These are phyloP conservation scores for Phyllostachys edulis DNA, from an alignment of 176 grass and related monocot genomes.

Conservation along the genomic window DNA sequence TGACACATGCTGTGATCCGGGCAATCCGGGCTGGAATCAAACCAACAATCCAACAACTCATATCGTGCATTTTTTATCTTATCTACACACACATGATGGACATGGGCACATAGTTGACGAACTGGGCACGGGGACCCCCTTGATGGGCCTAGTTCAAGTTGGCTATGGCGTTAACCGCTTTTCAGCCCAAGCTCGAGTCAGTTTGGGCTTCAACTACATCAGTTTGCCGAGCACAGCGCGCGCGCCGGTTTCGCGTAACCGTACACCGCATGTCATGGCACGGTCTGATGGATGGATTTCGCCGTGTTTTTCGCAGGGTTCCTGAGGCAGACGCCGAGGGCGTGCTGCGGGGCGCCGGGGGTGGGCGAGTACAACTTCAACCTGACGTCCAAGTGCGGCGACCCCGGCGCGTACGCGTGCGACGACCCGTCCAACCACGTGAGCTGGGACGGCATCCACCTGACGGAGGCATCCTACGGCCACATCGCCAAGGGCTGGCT, in stretches of 20 bases:
- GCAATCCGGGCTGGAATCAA: constrained; percentile 37
- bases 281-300: background rate
- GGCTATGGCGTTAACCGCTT: too few species aligned
- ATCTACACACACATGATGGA: background rate
- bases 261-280: background rate
- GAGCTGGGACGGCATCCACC: constrained; percentile 77
- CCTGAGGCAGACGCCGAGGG: constrained; percentile 48
- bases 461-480: constrained; percentile 59
- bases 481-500: constrained; percentile 82
- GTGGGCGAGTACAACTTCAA: constrained; percentile 69
- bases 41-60: background rate
- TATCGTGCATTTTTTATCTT: background rate
- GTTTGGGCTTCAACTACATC: background rate
- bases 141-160: background rate
- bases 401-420: constrained; percentile 46
- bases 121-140: background rate
- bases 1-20: constrained; percentile 27
- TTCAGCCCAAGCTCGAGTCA: background rate
- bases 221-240: too few species aligned
- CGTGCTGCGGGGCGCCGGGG: constrained; percentile 57
- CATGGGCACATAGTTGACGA: background rate
- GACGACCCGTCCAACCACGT: constrained; percentile 53
- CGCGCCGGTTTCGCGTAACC: too few species aligned
- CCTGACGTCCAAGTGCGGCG: constrained; percentile 59
- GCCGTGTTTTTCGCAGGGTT: constrained; percentile 33